Conservation (phyloP, 2,329 filamentous ascomycete species). For the Beauveria bassiana region DNA sequence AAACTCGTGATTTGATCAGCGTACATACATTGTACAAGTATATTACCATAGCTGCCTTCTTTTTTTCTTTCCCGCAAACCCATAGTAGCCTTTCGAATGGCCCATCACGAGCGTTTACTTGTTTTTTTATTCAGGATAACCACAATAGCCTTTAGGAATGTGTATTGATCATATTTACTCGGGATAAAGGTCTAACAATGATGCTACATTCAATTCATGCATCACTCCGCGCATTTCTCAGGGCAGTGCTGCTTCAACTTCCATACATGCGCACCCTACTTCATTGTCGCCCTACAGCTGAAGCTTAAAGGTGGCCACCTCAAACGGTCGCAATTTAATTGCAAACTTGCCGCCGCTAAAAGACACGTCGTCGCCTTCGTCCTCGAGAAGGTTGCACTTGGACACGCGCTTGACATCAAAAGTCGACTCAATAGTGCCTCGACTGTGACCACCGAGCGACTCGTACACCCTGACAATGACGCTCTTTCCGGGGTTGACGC, state of each 20-base stretch:
- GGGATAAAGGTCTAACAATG: conserved; percentile 2
- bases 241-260: not conserved
- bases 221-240: not conserved
- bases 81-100: not conserved
- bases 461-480: conserved; percentile 85
- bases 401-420: conserved; percentile 68
- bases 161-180: conserved; percentile 1
- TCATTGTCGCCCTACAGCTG: conserved; percentile 33
- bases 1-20: not conserved
- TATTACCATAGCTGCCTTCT: not conserved
- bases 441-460: conserved; percentile 71
- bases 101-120: not conserved
- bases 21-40: not conserved
- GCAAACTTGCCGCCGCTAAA: conserved; percentile 42
- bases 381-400: conserved; percentile 84
- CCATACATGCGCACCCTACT: conserved; percentile 19
- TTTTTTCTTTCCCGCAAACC: not conserved
- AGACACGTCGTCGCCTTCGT: conserved; percentile 63
- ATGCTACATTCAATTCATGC: not conserved
- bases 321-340: conserved; percentile 68
- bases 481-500: conserved; percentile 62
- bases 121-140: not conserved
- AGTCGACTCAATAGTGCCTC: conserved; percentile 59
- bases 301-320: conserved; percentile 74
- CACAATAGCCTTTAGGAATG: not conserved